phyloP scores from a whole-genome alignment of 495 filamentous ascomycete species.

The Neurospora sp. region DNA sequence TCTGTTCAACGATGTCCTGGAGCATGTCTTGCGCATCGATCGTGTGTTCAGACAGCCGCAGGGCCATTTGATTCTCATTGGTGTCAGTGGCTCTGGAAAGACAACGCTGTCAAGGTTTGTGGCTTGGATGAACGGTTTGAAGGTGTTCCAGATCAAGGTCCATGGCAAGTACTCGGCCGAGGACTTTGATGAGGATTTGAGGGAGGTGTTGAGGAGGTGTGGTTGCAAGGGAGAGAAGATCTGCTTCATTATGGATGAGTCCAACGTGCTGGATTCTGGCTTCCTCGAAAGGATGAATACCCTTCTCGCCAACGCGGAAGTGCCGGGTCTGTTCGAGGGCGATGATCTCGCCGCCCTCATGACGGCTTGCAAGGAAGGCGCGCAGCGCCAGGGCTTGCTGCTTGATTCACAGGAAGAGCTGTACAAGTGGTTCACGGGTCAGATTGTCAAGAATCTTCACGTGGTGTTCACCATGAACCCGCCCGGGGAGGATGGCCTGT shows the following conservation, averaged over 20 bases:
- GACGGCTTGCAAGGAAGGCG: slow-evolving; percentile 97
- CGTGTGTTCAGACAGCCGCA: slow-evolving; percentile 97
- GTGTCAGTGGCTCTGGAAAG: slow-evolving; percentile 96
- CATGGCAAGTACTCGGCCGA: slow-evolving; percentile 97
- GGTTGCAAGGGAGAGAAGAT: slow-evolving; percentile 99
- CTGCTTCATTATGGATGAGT: slow-evolving; percentile 99
- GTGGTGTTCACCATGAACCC: slow-evolving; percentile 99
- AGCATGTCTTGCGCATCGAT: slow-evolving; percentile 96
- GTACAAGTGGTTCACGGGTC: slow-evolving; percentile 99
- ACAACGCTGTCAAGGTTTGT: slow-evolving; percentile 96
- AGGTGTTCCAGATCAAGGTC: slow-evolving; percentile 99
- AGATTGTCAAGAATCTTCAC: slow-evolving; percentile 97
- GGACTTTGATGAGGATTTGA: slow-evolving; percentile 95
- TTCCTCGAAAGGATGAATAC: slow-evolving; percentile 99
- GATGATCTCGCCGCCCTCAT: slow-evolving; percentile 93
- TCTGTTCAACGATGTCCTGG: slow-evolving; percentile 94
- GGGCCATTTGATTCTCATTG: slow-evolving; percentile 95
- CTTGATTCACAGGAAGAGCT: slow-evolving; percentile 96
- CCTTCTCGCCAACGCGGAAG: slow-evolving; percentile 92
- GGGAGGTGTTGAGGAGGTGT: slow-evolving; percentile 83
- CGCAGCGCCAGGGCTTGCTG: slow-evolving; percentile 87
- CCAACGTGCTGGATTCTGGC: slow-evolving; percentile 94
- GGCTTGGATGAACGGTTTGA: slow-evolving; percentile 99
- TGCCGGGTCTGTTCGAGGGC: slow-evolving; percentile 94
- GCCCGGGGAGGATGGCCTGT: slow-evolving; percentile 78